Conservation (phyloP, 2,329 filamentous ascomycete genomes). For the Mollisia scopiformis region DNA sequence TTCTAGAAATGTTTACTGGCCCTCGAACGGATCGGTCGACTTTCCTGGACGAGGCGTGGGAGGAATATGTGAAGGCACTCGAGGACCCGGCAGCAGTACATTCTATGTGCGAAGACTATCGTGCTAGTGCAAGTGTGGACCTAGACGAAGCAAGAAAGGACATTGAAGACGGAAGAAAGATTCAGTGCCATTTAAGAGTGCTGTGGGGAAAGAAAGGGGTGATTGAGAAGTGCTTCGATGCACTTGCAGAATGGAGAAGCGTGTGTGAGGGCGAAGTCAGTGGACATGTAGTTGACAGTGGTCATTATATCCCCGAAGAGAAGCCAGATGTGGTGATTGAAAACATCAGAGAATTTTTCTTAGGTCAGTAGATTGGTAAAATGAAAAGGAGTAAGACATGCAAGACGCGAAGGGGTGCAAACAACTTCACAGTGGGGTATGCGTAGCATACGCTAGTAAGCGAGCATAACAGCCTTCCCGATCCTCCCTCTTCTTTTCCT, state of each 20-base stretch:
- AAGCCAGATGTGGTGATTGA: slow-evolving; percentile 48
- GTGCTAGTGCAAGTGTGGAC: slow-evolving; percentile 54
- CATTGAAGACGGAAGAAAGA: slow-evolving; percentile 43
- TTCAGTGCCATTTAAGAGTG: slow-evolving; percentile 50
- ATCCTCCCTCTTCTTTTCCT: neutral
- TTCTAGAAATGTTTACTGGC: slow-evolving; percentile 41
- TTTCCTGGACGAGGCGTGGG: neutral
- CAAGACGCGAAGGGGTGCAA: neutral
- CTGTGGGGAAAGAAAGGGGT: slow-evolving; percentile 53
- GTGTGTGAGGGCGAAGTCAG: slow-evolving; percentile 44
- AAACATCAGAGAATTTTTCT: slow-evolving; percentile 44
- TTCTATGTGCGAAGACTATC: slow-evolving; percentile 58
- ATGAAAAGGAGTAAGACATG: neutral
- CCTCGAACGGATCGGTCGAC: slow-evolving; percentile 11
- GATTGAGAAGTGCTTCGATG: slow-evolving; percentile 52
- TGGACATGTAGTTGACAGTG: slow-evolving; percentile 48
- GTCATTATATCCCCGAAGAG: slow-evolving; percentile 56
- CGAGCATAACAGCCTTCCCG: neutral
- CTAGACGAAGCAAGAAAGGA: slow-evolving; percentile 52
- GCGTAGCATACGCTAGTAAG: neutral
- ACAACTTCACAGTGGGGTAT: neutral
- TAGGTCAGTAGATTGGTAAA: neutral
- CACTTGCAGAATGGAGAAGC: slow-evolving; percentile 52
- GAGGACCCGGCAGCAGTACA: slow-evolving; percentile 45
- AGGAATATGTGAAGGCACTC: slow-evolving; percentile 22